Evolutionary conservation across 768 basidiomycete species (phyloP).

Genomic region (Boletus insuetus): DNA sequence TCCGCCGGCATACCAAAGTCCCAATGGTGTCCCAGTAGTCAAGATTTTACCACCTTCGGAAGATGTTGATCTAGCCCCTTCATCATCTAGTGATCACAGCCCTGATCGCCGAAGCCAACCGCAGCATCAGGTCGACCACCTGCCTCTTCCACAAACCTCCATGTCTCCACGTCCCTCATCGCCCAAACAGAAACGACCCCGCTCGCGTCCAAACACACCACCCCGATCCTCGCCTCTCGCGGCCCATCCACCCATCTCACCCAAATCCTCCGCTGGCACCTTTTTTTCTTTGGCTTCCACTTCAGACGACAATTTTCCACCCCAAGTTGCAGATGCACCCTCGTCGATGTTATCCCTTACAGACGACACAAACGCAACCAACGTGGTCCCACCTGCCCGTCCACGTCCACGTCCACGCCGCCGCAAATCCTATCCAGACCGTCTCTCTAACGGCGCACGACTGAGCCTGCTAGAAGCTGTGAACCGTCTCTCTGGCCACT

Average conservation of each 20-base stretch:
- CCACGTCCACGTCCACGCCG: conserved; percentile 16
- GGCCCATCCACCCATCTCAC: conserved; percentile 16
- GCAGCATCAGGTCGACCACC: conserved; percentile 4
- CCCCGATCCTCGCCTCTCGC: conserved; percentile 14
- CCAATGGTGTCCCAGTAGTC: conserved; percentile 6
- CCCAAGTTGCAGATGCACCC: not conserved
- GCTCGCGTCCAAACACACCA: conserved; percentile 18
- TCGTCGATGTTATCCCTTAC: no score
- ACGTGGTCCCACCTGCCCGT: conserved; percentile 2
- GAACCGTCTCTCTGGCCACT: conserved; percentile 10
- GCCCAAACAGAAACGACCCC: conserved; percentile 10
- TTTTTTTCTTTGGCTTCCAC: conserved; percentile 22
- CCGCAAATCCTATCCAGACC: conserved; percentile 26
- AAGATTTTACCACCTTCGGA: conserved; percentile 17
- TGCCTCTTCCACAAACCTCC: conserved; percentile 1
- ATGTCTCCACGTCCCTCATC: conserved; percentile 6
- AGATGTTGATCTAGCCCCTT: not conserved
- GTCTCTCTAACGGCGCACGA: conserved; percentile 18
- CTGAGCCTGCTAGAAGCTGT: conserved; percentile 29
- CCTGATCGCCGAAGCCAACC: not conserved
- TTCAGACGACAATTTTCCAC: conserved; percentile 16
- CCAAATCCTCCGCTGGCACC: conserved; percentile 27
- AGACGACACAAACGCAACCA: not conserved
- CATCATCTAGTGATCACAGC: not conserved
- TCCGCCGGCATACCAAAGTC: not conserved